Evolutionary conservation across 768 basidiomycete species (phyloP), one percentile per base, ranked within the genome.

Genomic region (Suillus subalutaceus): DNA sequence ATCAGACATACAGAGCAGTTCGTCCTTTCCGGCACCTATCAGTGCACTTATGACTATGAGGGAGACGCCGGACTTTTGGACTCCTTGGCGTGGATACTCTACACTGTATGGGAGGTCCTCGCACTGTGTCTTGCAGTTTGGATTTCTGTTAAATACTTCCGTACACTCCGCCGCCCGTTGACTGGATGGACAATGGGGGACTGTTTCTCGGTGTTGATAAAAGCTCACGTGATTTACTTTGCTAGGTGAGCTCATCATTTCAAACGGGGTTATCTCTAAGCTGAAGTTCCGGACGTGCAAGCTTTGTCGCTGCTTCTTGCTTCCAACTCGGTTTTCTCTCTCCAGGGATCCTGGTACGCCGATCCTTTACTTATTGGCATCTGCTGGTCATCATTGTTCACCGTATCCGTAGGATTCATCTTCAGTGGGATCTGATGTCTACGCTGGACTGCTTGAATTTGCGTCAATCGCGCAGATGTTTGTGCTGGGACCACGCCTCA

Each of bases 401-500:
- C 38, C n/a, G 13, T 38, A 15, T 38, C 4, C 23, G 15, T 23
- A 57, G 56, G 3, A 13, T 13, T 38, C 35, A 8, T n/a, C 37
- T 13, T 50, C 50, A 26, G 26, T 26, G 4, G 50, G 50, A 52
- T 13, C 26, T 52, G 50, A 52, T 26, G n/a, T 23, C n/a, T 37
- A 38, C 13, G 37, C 3, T 38, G 56, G 56, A 6, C 3, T 23
- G 15, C 20, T 38, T 57, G n/a, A 37, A 57, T 38, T 38, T n/a
- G 56, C 7, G 35, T 23, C 13, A 3, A 3, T 57, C n/a, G 12
- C 37, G 7, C 56, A 57, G 13, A 57, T 57, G 57, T 58, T 58
- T 23, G n/a, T 58, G 15, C 15, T 58, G 57, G 57, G 57, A 38
- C 57, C 57, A 38, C 57, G 57, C 57, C 57, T 58, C n/a, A 38